These are phyloP conservation scores for Geoglossum cookeanum DNA, from an alignment of 2,329 filamentous ascomycete species.

Conservation along the genomic window DNA sequence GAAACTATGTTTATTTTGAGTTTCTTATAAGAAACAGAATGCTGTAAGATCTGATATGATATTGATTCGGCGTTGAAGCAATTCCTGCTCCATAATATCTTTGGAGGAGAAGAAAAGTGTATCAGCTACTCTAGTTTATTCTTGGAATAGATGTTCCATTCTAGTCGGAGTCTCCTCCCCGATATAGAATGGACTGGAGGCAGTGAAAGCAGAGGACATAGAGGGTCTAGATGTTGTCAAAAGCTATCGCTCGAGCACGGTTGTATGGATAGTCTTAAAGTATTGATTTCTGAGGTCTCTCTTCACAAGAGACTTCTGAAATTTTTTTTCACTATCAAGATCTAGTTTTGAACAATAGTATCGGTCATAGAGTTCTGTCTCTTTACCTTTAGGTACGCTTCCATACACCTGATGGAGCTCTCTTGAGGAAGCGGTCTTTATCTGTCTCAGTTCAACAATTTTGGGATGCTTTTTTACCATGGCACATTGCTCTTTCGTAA, in stretches of 20 bases:
- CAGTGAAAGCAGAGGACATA: not conserved
- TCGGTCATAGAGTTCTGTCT: not conserved
- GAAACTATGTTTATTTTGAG: not conserved
- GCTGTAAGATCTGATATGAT: constrained; percentile 1
- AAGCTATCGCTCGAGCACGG: not conserved
- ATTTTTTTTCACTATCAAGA: not conserved
- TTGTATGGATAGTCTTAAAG: not conserved
- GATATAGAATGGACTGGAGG: not conserved
- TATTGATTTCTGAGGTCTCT: not conserved
- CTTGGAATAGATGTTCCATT: not conserved
- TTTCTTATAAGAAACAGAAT: not conserved
- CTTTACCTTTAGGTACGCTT: not conserved
- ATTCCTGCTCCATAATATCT: not conserved
- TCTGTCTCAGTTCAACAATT: constrained; percentile 1
- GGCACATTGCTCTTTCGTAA: constrained; percentile 1
- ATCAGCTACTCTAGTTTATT: not conserved
- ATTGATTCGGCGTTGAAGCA: not conserved
- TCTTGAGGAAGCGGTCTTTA: constrained; percentile 1
- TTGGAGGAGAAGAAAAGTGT: constrained; percentile 1
- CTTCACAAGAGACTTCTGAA: not conserved
- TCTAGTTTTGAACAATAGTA: not conserved
- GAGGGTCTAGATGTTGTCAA: not conserved
- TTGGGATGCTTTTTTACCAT: not conserved
- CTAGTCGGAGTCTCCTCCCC: not conserved
- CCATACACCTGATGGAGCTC: not conserved